Percentiles rank a stretch among this genome's conserved stretches.
These are phyloP conservation scores for Fusarium kyushuense DNA, from an alignment of 2,329 filamentous ascomycete species.

Conservation along the genomic window DNA sequence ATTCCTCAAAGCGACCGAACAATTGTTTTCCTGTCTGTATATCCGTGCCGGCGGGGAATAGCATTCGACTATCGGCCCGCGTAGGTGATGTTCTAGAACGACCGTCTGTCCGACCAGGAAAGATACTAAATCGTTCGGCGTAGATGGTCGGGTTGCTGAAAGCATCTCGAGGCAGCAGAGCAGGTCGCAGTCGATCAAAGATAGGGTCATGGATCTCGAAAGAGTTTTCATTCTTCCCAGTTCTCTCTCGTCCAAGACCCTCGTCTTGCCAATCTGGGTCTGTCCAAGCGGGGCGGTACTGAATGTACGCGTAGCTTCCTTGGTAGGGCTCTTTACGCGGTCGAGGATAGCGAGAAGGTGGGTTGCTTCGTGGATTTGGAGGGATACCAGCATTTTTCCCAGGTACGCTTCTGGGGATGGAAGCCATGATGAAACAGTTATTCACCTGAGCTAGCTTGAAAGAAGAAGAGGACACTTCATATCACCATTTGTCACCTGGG, in stretches of 20 bases:
- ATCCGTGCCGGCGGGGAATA: constrained; percentile 11
- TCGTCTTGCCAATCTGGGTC: constrained; percentile 47
- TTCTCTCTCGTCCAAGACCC: constrained; percentile 6
- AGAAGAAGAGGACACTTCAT: neutral
- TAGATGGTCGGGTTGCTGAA: constrained; percentile 44
- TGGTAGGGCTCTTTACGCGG: neutral
- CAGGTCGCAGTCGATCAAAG: constrained; percentile 43
- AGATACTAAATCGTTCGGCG: constrained; percentile 49
- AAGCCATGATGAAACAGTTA: constrained; percentile 10
- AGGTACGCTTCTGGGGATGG: neutral
- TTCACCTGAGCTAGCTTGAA: neutral
- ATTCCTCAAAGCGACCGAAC: constrained; percentile 33
- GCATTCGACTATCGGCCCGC: constrained; percentile 35
- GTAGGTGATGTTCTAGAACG: constrained; percentile 51
- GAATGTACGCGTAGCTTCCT: constrained; percentile 17
- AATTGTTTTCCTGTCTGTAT: constrained; percentile 41
- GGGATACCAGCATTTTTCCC: neutral
- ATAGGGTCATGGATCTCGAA: constrained; percentile 32
- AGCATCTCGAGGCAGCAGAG: constrained; percentile 41
- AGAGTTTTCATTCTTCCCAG: constrained; percentile 8
- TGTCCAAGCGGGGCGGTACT: constrained; percentile 47
- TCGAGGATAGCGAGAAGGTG: neutral
- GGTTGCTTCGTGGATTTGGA: neutral
- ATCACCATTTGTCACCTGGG: neutral
- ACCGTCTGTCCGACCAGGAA: constrained; percentile 46